phyloP scores from a whole-genome alignment of 148 eudicot genomes.

The Camellia lanceoleosa region DNA sequence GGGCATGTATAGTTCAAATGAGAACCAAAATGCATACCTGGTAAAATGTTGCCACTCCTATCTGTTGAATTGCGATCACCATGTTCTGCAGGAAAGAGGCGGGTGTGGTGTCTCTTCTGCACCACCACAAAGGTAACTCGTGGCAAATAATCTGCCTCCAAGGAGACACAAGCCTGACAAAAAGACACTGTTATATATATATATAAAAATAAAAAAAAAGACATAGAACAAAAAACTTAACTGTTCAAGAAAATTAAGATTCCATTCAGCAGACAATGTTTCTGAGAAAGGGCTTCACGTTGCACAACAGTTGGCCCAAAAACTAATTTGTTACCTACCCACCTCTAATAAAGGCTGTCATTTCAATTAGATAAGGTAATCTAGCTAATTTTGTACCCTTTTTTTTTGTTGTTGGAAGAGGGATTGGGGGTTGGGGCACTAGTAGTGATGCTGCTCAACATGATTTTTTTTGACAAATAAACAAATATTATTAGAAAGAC shows the following conservation, averaged over 20 bases:
- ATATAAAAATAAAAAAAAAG: background rate
- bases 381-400: too few relatives aligned
- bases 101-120: constrained; percentile 92
- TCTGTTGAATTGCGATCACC: constrained; percentile 42
- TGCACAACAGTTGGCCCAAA: background rate
- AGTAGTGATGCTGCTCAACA: too few relatives aligned
- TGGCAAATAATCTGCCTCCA: constrained; percentile 59
- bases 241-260: background rate
- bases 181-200: background rate
- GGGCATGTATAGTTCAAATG: background rate
- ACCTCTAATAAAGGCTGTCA: too few relatives aligned
- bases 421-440: too few relatives aligned
- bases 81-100: constrained; percentile 55
- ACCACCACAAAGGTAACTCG: constrained; percentile 82
- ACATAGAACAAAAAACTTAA: background rate
- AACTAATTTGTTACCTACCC: too few relatives aligned
- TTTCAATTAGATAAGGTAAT: too few relatives aligned
- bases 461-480: too few relatives aligned
- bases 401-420: too few relatives aligned
- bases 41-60: constrained; percentile 83
- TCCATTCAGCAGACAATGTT: background rate
- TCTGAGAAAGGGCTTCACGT: background rate
- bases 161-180: constrained; percentile 63
- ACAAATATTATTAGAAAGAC: too few relatives aligned
- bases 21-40: constrained; percentile 38